A percentile compares a stretch with the other conserved stretches of the same genome.
phyloP scores from a whole-genome alignment of 305 asterid species.

The Fraxinus sp. region DNA sequence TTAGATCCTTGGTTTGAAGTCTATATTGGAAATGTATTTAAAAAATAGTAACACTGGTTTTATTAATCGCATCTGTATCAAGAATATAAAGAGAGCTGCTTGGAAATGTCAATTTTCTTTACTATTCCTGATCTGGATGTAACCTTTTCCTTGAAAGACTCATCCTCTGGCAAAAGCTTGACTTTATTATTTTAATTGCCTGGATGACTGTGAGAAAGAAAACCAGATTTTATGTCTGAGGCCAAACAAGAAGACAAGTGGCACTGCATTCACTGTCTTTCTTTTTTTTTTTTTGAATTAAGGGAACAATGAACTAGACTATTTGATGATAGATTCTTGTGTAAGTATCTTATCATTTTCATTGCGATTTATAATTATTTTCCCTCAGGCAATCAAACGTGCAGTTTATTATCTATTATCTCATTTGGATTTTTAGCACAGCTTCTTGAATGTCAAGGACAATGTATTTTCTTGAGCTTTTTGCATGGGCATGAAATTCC shows the following conservation, averaged over 20 bases:
- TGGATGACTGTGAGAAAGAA: neutral
- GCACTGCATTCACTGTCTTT: neutral
- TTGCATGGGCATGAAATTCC: neutral
- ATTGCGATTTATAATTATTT: neutral
- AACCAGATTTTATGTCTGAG: neutral
- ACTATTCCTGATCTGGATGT: no score
- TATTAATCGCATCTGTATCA: neutral
- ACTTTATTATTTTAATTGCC: no score
- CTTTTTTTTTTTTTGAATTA: neutral
- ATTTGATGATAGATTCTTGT: neutral
- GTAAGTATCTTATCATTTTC: neutral
- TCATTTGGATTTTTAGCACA: constrained; percentile 7
- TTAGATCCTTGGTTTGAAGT: neutral
- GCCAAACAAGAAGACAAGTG: neutral
- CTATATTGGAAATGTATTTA: neutral
- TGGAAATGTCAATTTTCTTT: neutral
- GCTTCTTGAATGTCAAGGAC: neutral
- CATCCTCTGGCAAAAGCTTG: no score
- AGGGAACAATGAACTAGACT: neutral
- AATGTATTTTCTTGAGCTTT: neutral
- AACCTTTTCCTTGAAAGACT: no score
- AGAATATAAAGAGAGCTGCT: neutral
- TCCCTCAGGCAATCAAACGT: neutral
- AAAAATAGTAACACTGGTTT: neutral
- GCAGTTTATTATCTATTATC: neutral